Conservation (phyloP, 192 early-diverging fungal species). For the Coemansia sp. region DNA sequence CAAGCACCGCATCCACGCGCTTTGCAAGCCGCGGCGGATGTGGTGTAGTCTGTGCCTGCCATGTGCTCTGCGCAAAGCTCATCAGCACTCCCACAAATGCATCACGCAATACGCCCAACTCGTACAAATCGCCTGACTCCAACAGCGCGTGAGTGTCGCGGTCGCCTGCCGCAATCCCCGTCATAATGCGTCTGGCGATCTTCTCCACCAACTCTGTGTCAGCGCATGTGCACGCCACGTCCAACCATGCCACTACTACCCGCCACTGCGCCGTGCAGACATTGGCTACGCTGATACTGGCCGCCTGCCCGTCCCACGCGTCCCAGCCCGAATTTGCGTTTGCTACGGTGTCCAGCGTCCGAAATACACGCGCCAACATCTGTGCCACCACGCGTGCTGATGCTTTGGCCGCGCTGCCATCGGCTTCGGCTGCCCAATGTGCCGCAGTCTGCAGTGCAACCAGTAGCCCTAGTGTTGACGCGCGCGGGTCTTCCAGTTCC, state of each 20-base stretch:
- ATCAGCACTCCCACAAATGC: constrained; percentile 19
- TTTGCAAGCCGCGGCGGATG: neutral
- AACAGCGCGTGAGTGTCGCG: constrained; percentile 16
- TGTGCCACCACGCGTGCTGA: constrained; percentile 3
- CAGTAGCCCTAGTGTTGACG: constrained; percentile 20
- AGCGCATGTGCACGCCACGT: constrained; percentile 41
- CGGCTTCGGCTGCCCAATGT: constrained; percentile 24
- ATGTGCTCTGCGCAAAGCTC: constrained; percentile 7
- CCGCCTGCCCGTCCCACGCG: constrained; percentile 44
- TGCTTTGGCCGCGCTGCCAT: neutral
- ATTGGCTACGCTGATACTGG: constrained; percentile 28
- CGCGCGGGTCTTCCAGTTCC: constrained; percentile 2
- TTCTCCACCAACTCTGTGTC: constrained; percentile 6
- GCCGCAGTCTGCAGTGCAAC: constrained; percentile 46
- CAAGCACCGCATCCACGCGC: neutral
- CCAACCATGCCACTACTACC: constrained; percentile 39
- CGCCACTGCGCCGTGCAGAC: constrained; percentile 29
- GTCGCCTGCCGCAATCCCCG: constrained; percentile 9
- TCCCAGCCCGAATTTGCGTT: constrained; percentile 9
- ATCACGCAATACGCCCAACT: constrained; percentile 22
- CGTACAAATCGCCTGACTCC: constrained; percentile 32
- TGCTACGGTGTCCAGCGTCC: neutral
- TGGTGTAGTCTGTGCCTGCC: constrained; percentile 6
- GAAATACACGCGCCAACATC: too few species aligned
- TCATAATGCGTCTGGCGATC: constrained; percentile 24